These are phyloP conservation scores for Hippophae tibetana DNA, from an alignment of 306 rosid genomes.

Conservation along the genomic window DNA sequence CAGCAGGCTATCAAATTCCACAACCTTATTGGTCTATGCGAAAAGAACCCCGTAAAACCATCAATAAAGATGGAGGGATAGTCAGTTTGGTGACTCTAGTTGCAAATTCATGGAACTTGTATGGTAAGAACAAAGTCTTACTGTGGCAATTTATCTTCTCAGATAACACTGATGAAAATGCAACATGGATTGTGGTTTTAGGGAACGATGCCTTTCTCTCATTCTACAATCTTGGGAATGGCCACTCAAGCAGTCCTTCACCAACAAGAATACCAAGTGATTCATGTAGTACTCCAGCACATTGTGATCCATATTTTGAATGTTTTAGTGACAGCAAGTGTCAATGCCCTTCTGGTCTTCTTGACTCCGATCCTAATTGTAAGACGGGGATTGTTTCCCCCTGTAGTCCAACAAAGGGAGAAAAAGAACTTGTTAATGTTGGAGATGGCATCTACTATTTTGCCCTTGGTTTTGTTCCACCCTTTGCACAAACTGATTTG, in stretches of 20 bases:
- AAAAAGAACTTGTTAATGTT: constrained; percentile 32
- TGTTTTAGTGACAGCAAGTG: constrained; percentile 43
- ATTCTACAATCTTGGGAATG: constrained; percentile 42
- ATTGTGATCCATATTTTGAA: constrained; percentile 55
- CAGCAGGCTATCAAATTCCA: constrained; percentile 45
- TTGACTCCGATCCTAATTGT: constrained; percentile 41
- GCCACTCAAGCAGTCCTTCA: constrained; percentile 25
- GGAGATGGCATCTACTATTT: constrained; percentile 55
- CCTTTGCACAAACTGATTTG: constrained; percentile 48
- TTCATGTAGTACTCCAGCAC: constrained; percentile 58
- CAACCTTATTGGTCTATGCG: constrained; percentile 88
- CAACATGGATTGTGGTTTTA: constrained; percentile 65
- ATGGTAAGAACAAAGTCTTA: constrained; percentile 41
- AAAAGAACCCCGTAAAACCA: constrained; percentile 47
- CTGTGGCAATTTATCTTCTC: constrained; percentile 63
- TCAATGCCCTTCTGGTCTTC: constrained; percentile 64
- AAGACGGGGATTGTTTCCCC: constrained; percentile 48
- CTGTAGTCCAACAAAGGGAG: constrained; percentile 25
- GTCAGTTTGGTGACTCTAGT: constrained; percentile 38
- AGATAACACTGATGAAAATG: constrained; percentile 21
- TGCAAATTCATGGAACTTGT: constrained; percentile 79
- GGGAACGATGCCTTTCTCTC: constrained; percentile 62
- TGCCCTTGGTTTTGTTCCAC: constrained; percentile 51
- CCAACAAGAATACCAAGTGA: constrained; percentile 43
- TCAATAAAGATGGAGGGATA: constrained; percentile 31